Conservation (phyloP, 2,329 filamentous ascomycete species). For the Pochonia chlamydosporia region DNA sequence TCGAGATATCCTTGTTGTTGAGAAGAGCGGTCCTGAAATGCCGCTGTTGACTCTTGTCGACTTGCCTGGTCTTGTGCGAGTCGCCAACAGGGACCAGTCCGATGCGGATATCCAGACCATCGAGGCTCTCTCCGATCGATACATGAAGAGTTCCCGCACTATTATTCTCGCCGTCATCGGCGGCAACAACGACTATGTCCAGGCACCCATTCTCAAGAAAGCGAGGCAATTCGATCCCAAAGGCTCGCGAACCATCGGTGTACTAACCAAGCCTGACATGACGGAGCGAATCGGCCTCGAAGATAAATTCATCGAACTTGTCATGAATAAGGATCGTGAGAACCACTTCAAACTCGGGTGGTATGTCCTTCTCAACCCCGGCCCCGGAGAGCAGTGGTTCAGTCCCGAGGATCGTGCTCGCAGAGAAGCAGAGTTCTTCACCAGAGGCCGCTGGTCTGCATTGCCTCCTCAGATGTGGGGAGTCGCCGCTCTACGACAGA, state of each 20-base stretch:
- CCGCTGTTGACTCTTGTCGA: constrained; percentile 57
- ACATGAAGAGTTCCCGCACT: constrained; percentile 50
- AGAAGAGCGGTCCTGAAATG: constrained; percentile 53
- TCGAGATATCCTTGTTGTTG: constrained; percentile 50
- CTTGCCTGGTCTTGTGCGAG: constrained; percentile 52
- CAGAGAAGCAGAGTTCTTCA: constrained; percentile 43
- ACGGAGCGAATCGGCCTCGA: constrained; percentile 47
- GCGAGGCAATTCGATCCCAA: constrained; percentile 44
- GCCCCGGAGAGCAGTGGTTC: constrained; percentile 39
- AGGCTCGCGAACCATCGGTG: constrained; percentile 44
- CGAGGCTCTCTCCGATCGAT: constrained; percentile 43
- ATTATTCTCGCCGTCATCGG: constrained; percentile 51
- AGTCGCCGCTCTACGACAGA: constrained; percentile 38
- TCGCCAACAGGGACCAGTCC: constrained; percentile 47
- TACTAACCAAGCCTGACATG: constrained; percentile 48
- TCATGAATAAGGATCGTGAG: constrained; percentile 42
- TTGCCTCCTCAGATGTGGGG: constrained; percentile 44
- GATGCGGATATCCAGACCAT: constrained; percentile 47
- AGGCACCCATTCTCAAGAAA: constrained; percentile 45
- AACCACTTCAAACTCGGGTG: constrained; percentile 47
- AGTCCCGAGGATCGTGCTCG: constrained; percentile 33
- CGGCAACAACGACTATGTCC: constrained; percentile 49
- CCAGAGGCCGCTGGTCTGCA: constrained; percentile 40
- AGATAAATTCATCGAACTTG: constrained; percentile 48
- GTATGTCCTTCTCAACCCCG: constrained; percentile 46